Conservation (phyloP, 2,329 filamentous ascomycete genomes). For the Claviceps digitariae region DNA sequence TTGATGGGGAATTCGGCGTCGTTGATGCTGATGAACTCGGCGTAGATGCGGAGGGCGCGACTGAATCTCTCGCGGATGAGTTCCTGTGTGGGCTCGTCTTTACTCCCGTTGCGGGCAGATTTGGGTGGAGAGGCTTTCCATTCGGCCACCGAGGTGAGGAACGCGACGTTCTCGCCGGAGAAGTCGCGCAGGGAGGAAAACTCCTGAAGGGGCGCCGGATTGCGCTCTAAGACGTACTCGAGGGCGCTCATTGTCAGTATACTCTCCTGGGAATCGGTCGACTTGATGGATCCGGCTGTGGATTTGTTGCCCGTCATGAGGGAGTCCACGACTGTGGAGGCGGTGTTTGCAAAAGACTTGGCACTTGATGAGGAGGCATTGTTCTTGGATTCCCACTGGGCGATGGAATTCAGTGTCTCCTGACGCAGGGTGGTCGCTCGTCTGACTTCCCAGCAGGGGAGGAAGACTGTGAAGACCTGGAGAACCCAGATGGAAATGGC, state of each 20-base stretch:
- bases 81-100: slow-evolving; percentile 13
- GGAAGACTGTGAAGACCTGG: slow-evolving; percentile 47
- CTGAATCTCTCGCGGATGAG: slow-evolving; percentile 37
- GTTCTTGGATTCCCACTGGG: slow-evolving; percentile 28
- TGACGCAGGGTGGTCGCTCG: slow-evolving; percentile 24
- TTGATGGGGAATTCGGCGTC: slow-evolving; percentile 55
- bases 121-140: slow-evolving; percentile 34
- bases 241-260: slow-evolving; percentile 48
- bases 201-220: slow-evolving; percentile 45
- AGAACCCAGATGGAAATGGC: slow-evolving; percentile 44
- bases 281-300: slow-evolving; percentile 7
- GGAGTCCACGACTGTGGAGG: slow-evolving; percentile 14
- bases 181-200: slow-evolving; percentile 55
- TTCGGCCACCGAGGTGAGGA: slow-evolving; percentile 42
- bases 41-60: slow-evolving; percentile 46
- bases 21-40: slow-evolving; percentile 41
- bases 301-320: slow-evolving; percentile 18
- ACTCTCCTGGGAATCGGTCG: slow-evolving; percentile 20
- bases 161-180: slow-evolving; percentile 58
- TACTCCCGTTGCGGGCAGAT: slow-evolving; percentile 9
- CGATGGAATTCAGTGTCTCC: slow-evolving; percentile 30
- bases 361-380: slow-evolving; percentile 10
- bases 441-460: slow-evolving; percentile 47
- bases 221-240: slow-evolving; percentile 44
- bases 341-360: slow-evolving; percentile 10